A percentile compares a stretch with the other conserved stretches of the same genome.
Conservation (phyloP, 768 basidiomycete genomes). For the Mycena amicta region DNA sequence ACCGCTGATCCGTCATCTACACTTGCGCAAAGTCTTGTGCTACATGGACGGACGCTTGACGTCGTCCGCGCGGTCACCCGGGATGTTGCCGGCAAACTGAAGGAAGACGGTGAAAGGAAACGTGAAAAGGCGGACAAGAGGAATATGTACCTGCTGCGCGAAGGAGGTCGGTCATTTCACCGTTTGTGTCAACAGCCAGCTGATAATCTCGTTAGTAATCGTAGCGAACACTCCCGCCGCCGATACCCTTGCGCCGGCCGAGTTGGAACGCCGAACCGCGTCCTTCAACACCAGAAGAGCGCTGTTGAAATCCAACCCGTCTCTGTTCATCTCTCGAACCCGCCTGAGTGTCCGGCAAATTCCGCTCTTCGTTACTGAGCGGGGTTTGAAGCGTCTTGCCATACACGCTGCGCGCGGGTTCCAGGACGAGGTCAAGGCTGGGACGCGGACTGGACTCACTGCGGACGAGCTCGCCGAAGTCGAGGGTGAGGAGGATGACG, state of each 20-base stretch:
- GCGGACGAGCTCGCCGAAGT: constrained; percentile 70
- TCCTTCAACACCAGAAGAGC: constrained; percentile 86
- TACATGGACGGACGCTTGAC: constrained; percentile 92
- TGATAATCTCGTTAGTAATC: constrained; percentile 60
- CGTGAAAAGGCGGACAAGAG: constrained; percentile 92
- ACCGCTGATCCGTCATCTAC: constrained; percentile 92
- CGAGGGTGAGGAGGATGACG: constrained; percentile 28
- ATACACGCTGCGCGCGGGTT: constrained; percentile 80
- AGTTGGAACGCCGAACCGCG: constrained; percentile 81
- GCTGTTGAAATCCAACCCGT: constrained; percentile 88
- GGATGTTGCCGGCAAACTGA: constrained; percentile 84
- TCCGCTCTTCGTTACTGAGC: constrained; percentile 88
- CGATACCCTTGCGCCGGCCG: constrained; percentile 63
- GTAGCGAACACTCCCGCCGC: constrained; percentile 87
- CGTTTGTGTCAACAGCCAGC: no score
- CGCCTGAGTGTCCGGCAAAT: constrained; percentile 93
- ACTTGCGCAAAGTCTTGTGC: constrained; percentile 77
- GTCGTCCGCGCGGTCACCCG: constrained; percentile 89
- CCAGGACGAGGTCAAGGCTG: constrained; percentile 72
- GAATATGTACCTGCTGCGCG: constrained; percentile 92
- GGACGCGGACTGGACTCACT: constrained; percentile 59
- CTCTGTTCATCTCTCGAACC: constrained; percentile 91
- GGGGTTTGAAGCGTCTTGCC: constrained; percentile 85
- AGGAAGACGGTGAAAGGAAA: constrained; percentile 83
- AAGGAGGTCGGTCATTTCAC: constrained; percentile 74